Base-by-base conservation (phyloP, 768 basidiomycete species). In the Boletus fagicola region DNA sequence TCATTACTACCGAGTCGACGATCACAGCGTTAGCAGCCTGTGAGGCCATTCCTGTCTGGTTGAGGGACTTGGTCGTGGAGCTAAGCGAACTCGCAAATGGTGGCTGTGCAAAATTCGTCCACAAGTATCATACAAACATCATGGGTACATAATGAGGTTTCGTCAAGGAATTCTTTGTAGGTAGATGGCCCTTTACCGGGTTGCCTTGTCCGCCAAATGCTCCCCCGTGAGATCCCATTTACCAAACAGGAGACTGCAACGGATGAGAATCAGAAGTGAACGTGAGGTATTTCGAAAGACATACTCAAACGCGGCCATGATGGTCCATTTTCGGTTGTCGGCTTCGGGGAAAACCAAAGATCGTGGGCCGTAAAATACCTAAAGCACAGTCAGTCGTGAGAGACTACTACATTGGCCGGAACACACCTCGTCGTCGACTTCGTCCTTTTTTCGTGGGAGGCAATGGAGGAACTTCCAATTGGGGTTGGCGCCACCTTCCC, bases 301-400 rank as follows among this genome's bases (percentile, higher is more conserved):
- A 54, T 65, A 93, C 91, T 94, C 92, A 65, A 97, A 96, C 12
- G 83, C 72, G 15, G 94, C 92, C 86, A 95, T 92, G 65, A 87
- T 96, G 0, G 94, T 94, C 95, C 94, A 96, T 71, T 94, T 95
- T 57, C 96, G 83, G 77, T 99, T 99, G 76, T 98, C 95, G 0
- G 94, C 88, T 74, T 94, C 94, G 16, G 84, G 88, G 82, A 94
- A 99, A 13, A 90, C 96, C 45, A 97, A 83, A 16, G 91, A 94
- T 46, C 94, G 86, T 38, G 88, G 83, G 9, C 94, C 92, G 68
- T 98, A 97, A 71, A 98, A 98, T 18, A 98, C 89, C 89, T 90
- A 60, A 24, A 52, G 48, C 22, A 35, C 40, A 4, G 35, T 43
- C 18, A 46, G 38, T 31, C 49, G 40, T 38, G 48, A 46, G 33